Base-by-base conservation (phyloP, 805 yeast genomes). In the Wickerhamomyces mucosus region DNA sequence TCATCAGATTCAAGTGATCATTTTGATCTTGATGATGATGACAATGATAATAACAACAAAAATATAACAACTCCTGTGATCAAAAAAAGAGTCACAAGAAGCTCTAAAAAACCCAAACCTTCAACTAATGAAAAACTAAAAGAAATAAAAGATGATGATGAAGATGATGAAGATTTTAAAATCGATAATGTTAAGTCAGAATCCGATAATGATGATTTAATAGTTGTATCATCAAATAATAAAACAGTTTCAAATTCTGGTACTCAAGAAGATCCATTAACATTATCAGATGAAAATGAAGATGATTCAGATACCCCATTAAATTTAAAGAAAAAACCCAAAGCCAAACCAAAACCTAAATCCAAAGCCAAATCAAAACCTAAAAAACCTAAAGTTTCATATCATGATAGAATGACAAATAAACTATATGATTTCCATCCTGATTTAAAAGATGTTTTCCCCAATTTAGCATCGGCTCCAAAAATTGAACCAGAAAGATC, bases 341-440 rank as follows among this genome's bases (percentile, higher is more conserved):
- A 40, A 31, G 26, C 22, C 18, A 34, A 38, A 15, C 29, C 37
- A 7, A 36, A 21, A 11, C 31, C 31, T 10, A 46, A 34, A 28
- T 48, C 39, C 26, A 46, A 37, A 30, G 37, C 43, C 5, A 36
- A 35, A 6, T 46, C 46, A 34, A 46, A 48, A 26, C 50, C 51
- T 12, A 55, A 50, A 40, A 56, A 50, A 42, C 77, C 74, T 7
- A 78, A 76, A 45, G 58, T 76, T 5, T 77, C 86, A 2, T 75
- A 76, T 21, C 79, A 70, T 55, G 76, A 80, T 27, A 62, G 89
- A 28, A 69, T 75, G 48, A 83, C 95, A 1, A 63, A 64, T 23
- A 71, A 69, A 35, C 59, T 92, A 14, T 82, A 67, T 46, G 80
- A 72, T 25, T 64, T 71, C 34, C 97, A 92, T 53, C 95, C 96